A percentile compares a stretch with the other conserved stretches of the same genome.
These are phyloP conservation scores for Pseudozyma flocculosa DNA, from an alignment of 1,284 basidiomycete species.

Conservation along the genomic window DNA sequence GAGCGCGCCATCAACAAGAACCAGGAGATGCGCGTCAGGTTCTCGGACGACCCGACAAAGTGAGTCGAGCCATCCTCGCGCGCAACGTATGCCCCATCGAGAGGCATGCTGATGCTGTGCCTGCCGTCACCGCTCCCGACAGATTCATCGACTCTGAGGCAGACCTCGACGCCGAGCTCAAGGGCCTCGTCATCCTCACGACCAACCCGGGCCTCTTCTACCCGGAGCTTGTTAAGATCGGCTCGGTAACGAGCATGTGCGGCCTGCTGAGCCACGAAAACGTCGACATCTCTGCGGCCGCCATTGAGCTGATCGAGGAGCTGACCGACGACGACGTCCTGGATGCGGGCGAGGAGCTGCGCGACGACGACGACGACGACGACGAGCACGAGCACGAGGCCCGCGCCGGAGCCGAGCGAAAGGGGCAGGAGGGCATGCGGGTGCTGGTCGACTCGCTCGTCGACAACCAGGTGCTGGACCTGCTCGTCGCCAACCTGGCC, in stretches of 20 bases:
- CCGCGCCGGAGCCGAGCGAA: slow-evolving; percentile 65
- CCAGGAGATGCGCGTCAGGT: slow-evolving; percentile 76
- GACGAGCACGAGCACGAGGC: slow-evolving; percentile 66
- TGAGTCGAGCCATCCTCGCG: slow-evolving; percentile 18
- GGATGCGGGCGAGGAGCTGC: slow-evolving; percentile 67
- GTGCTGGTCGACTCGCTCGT: slow-evolving; percentile 60
- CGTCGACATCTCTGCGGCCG: slow-evolving; percentile 45
- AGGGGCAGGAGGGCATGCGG: slow-evolving; percentile 8
- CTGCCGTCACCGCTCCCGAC: background rate
- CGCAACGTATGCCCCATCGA: too few species aligned
- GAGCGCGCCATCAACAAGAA: slow-evolving; percentile 90
- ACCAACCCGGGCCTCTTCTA: slow-evolving; percentile 82
- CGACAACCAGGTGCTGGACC: slow-evolving; percentile 77
- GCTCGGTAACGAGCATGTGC: slow-evolving; percentile 70
- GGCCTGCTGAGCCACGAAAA: slow-evolving; percentile 68
- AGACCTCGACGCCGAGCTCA: slow-evolving; percentile 83
- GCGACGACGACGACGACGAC: slow-evolving; percentile 66
- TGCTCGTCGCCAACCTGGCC: slow-evolving; percentile 81
- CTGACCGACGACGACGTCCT: slow-evolving; percentile 94
- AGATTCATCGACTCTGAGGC: slow-evolving; percentile 99
- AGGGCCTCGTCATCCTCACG: slow-evolving; percentile 78
- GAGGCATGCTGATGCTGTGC: too few species aligned
- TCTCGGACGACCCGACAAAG: slow-evolving; percentile 51
- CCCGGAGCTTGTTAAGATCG: slow-evolving; percentile 80
- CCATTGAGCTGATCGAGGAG: slow-evolving; percentile 69